Percentiles rank a stretch among this genome's conserved stretches.
Conservation (phyloP, 1,284 basidiomycete species). For the Entoloma clypeatum region DNA sequence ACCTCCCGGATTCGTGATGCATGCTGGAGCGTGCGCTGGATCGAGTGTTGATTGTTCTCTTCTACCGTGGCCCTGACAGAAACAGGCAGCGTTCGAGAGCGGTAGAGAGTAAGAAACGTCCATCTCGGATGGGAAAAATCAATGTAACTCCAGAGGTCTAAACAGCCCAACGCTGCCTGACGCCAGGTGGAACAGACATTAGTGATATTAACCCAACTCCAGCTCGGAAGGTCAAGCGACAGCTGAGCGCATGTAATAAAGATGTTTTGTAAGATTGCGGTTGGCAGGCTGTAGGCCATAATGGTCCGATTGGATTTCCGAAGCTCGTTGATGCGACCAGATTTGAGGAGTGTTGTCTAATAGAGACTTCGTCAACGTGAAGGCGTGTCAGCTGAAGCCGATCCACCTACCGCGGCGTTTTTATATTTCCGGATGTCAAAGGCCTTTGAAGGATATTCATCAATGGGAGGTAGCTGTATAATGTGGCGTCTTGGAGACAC, state of each 20-base stretch:
- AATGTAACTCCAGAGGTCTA: constrained; percentile 32
- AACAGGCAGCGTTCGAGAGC: constrained; percentile 30
- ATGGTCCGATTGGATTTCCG: constrained; percentile 22
- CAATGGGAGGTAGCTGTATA: constrained; percentile 7
- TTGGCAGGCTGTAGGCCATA: constrained; percentile 25
- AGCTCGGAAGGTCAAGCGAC: constrained; percentile 16
- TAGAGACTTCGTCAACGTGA: constrained; percentile 5
- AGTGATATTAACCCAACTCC: constrained; percentile 33
- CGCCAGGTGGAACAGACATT: constrained; percentile 36
- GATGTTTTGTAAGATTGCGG: constrained; percentile 21
- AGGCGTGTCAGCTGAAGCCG: neutral
- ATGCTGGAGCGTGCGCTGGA: constrained; percentile 31
- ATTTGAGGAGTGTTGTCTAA: constrained; percentile 25
- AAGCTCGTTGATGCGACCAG: constrained; percentile 21
- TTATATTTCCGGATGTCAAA: constrained; percentile 19
- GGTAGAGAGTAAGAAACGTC: constrained; percentile 27
- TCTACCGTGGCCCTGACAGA: constrained; percentile 28
- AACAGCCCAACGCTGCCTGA: constrained; percentile 25
- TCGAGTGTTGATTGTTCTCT: constrained; percentile 25
- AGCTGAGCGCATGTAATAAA: constrained; percentile 18
- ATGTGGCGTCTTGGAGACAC: constrained; percentile 8
- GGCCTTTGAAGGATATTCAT: constrained; percentile 8
- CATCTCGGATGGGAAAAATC: constrained; percentile 34
- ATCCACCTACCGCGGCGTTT: constrained; percentile 16
- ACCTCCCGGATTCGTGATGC: constrained; percentile 32